These are phyloP conservation scores for Rhizoclosmatium globosum DNA, from an alignment of 192 early-diverging fungal species.

Conservation along the genomic window DNA sequence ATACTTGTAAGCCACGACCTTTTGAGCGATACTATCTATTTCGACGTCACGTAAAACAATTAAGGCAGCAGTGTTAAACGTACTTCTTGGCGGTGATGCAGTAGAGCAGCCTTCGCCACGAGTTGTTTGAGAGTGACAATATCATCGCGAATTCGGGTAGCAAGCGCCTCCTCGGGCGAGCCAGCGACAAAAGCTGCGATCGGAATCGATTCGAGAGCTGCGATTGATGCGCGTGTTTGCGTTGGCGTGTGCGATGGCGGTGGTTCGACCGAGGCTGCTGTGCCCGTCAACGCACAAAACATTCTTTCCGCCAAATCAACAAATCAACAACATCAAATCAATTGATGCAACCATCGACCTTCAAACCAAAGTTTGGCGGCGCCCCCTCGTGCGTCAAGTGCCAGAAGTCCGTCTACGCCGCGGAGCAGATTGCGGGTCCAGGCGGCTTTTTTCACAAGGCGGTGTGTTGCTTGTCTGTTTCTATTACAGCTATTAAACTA, in stretches of 20 bases:
- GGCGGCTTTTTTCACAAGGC: background rate
- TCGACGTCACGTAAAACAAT: no score
- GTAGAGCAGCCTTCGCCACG: no score
- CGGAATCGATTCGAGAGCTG: background rate
- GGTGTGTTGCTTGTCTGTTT: background rate
- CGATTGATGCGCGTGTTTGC: background rate
- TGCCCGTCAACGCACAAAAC: background rate
- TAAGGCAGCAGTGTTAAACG: no score
- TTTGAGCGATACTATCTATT: no score
- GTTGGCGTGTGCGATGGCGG: background rate
- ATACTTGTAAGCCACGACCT: no score
- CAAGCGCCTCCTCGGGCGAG: no score
- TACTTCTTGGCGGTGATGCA: no score
- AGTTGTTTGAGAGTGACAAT: no score
- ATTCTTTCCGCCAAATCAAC: background rate
- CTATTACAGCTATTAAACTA: slow-evolving; percentile 37
- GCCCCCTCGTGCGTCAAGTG: slow-evolving; percentile 50
- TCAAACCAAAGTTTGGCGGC: background rate
- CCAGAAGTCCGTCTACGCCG: slow-evolving; percentile 50
- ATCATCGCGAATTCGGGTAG: no score
- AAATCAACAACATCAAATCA: background rate
- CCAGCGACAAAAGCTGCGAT: no score
- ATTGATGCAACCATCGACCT: background rate
- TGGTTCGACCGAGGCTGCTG: background rate
- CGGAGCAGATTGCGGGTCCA: slow-evolving; percentile 45